Percentiles rank a stretch among this genome's conserved stretches.
phyloP scores from a whole-genome alignment of 2,329 filamentous ascomycete genomes.

The Incumbomyces lentus region DNA sequence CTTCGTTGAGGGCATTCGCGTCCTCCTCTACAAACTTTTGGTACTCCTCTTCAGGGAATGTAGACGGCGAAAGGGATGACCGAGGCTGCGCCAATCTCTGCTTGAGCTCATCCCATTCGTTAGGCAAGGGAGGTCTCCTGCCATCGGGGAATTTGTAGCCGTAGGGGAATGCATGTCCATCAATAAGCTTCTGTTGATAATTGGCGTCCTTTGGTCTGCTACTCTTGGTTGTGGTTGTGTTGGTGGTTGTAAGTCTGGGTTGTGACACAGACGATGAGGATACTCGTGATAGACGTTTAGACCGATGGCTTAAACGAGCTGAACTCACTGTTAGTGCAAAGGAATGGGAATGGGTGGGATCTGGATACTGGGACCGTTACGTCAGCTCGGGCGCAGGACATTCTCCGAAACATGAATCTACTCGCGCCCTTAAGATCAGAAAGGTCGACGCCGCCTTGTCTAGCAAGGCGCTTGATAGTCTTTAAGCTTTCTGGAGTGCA shows the following conservation, averaged over 20 bases:
- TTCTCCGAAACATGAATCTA: background rate
- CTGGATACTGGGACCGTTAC: background rate
- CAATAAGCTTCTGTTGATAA: conserved; percentile 30
- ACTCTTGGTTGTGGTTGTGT: conserved; percentile 19
- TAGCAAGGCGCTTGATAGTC: background rate
- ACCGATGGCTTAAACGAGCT: too few relatives aligned
- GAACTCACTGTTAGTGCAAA: too few relatives aligned
- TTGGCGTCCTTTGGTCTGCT: conserved; percentile 24
- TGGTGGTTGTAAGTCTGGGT: background rate
- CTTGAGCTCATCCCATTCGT: conserved; percentile 24
- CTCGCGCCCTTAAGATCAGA: background rate
- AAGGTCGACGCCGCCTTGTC: background rate
- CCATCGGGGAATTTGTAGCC: conserved; percentile 22
- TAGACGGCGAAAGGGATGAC: conserved; percentile 8
- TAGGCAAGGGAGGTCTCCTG: conserved; percentile 20
- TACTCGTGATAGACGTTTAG: too few relatives aligned
- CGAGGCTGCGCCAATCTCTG: conserved; percentile 9
- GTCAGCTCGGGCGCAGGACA: background rate
- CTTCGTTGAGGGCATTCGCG: conserved; percentile 22
- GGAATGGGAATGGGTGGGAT: too few relatives aligned
- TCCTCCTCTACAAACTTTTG: conserved; percentile 3
- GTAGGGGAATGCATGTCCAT: conserved; percentile 25
- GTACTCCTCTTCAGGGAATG: conserved; percentile 6
- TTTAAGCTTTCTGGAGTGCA: background rate
- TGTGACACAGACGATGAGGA: background rate